These are phyloP conservation scores for Penstemon eatonii DNA, from an alignment of 257 asterid genomes.

Conservation along the genomic window DNA sequence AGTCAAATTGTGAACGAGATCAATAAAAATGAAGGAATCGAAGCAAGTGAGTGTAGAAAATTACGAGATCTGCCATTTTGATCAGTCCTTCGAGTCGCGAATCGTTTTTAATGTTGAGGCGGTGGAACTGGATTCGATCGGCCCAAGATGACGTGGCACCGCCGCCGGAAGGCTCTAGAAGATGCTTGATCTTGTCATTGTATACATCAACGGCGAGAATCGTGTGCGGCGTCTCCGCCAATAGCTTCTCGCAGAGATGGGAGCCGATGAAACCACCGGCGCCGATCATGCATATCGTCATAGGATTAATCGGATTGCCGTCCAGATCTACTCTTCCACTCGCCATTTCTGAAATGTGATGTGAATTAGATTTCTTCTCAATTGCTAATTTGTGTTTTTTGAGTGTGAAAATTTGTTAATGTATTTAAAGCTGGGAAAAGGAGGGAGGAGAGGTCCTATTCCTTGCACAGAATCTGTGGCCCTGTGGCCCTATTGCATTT, in stretches of 20 bases:
- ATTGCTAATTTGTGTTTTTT: background rate
- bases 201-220: conserved; percentile 60
- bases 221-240: conserved; percentile 55
- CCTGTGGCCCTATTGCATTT: background rate
- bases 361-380: no score
- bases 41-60: conserved; percentile 15
- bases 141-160: background rate
- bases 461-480: background rate
- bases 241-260: conserved; percentile 56
- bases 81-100: conserved; percentile 98
- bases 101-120: conserved; percentile 85
- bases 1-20: conserved; percentile 3
- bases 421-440: conserved; percentile 42
- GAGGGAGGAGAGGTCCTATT: conserved; percentile 29
- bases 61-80: conserved; percentile 94
- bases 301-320: conserved; percentile 43
- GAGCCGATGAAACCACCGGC: conserved; percentile 75
- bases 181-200: conserved; percentile 58
- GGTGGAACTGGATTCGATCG: conserved; percentile 83
- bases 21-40: conserved; percentile 24
- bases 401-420: background rate
- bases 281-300: conserved; percentile 63
- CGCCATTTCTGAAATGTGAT: conserved; percentile 34
- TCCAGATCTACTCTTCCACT: conserved; percentile 57
- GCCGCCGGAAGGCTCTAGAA: conserved; percentile 40